Evolutionary conservation across 2,329 filamentous ascomycete species (phyloP).

Genomic region (Aquanectria penicillioides): DNA sequence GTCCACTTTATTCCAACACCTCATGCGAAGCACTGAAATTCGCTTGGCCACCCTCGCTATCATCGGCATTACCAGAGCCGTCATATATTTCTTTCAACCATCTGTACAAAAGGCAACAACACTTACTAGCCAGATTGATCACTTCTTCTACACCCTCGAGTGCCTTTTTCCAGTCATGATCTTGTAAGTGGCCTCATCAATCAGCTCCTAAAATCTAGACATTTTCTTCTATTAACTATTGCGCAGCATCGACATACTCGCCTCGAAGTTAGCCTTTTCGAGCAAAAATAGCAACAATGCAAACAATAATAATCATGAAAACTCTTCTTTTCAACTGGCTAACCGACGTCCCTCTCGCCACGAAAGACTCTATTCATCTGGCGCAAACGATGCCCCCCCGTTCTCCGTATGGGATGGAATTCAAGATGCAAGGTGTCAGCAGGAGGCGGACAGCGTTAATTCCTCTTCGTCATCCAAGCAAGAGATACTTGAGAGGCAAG

Average conservation of each 20-base stretch:
- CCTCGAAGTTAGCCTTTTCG: conserved; percentile 43
- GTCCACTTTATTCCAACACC: conserved; percentile 48
- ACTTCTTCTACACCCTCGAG: conserved; percentile 53
- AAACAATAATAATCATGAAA: conserved; percentile 23
- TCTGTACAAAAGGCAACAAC: conserved; percentile 48
- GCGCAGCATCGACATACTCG: conserved; percentile 45
- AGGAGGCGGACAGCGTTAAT: conserved; percentile 15
- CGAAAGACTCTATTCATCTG: conserved; percentile 22
- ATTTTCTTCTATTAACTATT: background rate
- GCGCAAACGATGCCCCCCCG: conserved; percentile 17
- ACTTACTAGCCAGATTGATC: conserved; percentile 50
- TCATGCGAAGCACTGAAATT: conserved; percentile 52
- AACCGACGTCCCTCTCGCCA: conserved; percentile 6
- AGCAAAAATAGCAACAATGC: conserved; percentile 19
- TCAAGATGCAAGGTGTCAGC: conserved; percentile 21
- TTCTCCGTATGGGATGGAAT: conserved; percentile 24
- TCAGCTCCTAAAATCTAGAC: fast-evolving
- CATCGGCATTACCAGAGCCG: conserved; percentile 49
- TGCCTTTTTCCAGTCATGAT: conserved; percentile 53
- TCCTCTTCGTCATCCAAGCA: conserved; percentile 21
- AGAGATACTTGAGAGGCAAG: conserved; percentile 17
- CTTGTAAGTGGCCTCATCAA: conserved; percentile 41
- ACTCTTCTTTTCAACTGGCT: conserved; percentile 17
- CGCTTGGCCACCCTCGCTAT: conserved; percentile 49
- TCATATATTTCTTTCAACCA: conserved; percentile 53